Evolutionary conservation across 768 basidiomycete genomes (phyloP).

Genomic region (Russula sp.): DNA sequence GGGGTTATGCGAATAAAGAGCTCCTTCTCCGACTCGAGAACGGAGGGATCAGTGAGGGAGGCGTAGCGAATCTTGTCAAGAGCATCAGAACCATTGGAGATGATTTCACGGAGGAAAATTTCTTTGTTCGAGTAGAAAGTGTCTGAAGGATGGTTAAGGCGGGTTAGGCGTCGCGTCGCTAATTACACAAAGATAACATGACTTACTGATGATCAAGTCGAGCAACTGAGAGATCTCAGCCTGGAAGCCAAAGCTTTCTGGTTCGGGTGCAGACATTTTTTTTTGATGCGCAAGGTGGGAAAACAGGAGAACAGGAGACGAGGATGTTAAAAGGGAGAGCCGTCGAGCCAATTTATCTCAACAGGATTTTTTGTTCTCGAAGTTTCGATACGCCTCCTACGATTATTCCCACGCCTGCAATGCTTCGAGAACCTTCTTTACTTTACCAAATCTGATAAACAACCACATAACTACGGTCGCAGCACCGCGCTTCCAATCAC

Average conservation of each 20-base stretch:
- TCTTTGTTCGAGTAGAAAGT: constrained; percentile 99
- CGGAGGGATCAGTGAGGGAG: constrained; percentile 89
- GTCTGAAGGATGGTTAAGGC: constrained; percentile 49
- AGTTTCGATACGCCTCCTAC: constrained; percentile 40
- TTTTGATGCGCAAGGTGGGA: constrained; percentile 33
- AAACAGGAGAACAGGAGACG: constrained; percentile 26
- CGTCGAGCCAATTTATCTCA: constrained; percentile 40
- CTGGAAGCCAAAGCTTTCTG: constrained; percentile 94
- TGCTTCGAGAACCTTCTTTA: constrained; percentile 36
- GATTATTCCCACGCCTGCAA: constrained; percentile 30
- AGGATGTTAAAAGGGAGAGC: constrained; percentile 16
- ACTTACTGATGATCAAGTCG: constrained; percentile 95
- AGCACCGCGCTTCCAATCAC: constrained; percentile 21
- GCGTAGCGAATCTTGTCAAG: constrained; percentile 99
- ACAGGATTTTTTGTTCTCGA: constrained; percentile 41
- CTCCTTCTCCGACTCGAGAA: constrained; percentile 87
- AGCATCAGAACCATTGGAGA: constrained; percentile 97
- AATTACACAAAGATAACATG: constrained; percentile 8
- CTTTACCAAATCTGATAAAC: constrained; percentile 8
- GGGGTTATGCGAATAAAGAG: constrained; percentile 92
- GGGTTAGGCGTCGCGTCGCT: constrained; percentile 18
- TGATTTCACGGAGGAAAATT: constrained; percentile 98
- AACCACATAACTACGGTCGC: not conserved
- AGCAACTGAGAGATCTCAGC: constrained; percentile 99
- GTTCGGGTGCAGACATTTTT: constrained; percentile 58